Evolutionary conservation across 345 rosid genomes (phyloP).

Genomic region (Citrus reticulata): DNA sequence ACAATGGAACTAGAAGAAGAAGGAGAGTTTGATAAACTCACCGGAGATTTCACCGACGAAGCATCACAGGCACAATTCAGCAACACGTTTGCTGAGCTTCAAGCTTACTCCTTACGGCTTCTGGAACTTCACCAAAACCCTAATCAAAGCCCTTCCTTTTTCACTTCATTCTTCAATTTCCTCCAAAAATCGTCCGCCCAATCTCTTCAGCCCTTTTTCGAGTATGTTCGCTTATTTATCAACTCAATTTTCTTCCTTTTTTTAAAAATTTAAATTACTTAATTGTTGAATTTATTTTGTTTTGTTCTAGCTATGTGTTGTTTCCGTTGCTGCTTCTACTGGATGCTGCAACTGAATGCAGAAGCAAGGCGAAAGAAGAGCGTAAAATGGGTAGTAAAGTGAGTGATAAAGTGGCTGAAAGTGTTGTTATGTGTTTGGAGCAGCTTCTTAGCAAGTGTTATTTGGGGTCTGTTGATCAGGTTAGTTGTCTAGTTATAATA

Average conservation of each 20-base stretch:
- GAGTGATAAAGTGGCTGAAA: conserved; percentile 83
- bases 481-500: conserved; percentile 1
- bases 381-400: conserved; percentile 30
- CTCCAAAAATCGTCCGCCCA: conserved; percentile 49
- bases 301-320: conserved; percentile 64
- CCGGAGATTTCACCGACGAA: conserved; percentile 25
- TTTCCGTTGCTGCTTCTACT: conserved; percentile 79
- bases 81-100: conserved; percentile 45
- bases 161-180: conserved; percentile 46
- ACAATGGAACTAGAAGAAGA: conserved; percentile 10
- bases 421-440: conserved; percentile 70
- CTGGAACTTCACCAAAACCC: conserved; percentile 64
- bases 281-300: too few relatives aligned
- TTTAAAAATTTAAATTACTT: not conserved
- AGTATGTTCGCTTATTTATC: conserved; percentile 31
- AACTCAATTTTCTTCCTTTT: not conserved
- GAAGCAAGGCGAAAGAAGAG: conserved; percentile 35
- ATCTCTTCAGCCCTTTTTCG: conserved; percentile 72
- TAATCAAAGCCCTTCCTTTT: conserved; percentile 32
- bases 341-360: conserved; percentile 62
- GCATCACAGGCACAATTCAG: conserved; percentile 19
- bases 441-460: conserved; percentile 68
- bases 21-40: conserved; percentile 18
- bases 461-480: conserved; percentile 72
- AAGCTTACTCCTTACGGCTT: conserved; percentile 58